Evolutionary conservation across 768 basidiomycete species (phyloP).

Genomic region (Russula compacta): DNA sequence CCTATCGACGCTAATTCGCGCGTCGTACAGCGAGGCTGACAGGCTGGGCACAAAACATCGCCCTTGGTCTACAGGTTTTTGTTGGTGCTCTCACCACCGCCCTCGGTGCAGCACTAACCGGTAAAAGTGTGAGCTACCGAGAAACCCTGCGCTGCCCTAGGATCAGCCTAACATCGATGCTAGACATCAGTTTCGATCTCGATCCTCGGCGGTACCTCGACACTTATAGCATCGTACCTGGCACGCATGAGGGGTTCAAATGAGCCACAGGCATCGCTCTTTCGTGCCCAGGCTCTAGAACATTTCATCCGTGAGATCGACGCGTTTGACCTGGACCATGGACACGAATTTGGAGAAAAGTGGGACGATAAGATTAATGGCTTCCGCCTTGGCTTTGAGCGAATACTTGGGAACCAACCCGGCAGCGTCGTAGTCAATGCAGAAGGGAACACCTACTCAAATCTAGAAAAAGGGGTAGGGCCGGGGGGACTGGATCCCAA

Average conservation of each 20-base stretch:
- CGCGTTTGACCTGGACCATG: constrained; percentile 51
- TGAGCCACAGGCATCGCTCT: constrained; percentile 57
- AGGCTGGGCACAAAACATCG: constrained; percentile 20
- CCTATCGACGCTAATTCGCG: not conserved
- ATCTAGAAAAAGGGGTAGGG: not conserved
- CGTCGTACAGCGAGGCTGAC: constrained; percentile 14
- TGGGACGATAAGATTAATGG: constrained; percentile 25
- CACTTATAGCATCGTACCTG: constrained; percentile 61
- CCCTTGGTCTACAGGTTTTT: constrained; percentile 25
- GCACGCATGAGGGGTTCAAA: constrained; percentile 60
- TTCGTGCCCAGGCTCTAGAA: constrained; percentile 51
- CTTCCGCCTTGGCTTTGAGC: constrained; percentile 38
- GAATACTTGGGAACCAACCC: constrained; percentile 34
- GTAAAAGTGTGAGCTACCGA: constrained; percentile 12
- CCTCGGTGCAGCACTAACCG: constrained; percentile 21
- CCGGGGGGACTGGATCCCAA: not conserved
- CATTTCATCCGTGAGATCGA: constrained; percentile 55
- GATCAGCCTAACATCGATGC: not conserved
- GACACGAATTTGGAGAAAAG: constrained; percentile 30
- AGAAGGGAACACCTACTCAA: not conserved
- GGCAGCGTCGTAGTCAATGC: constrained; percentile 12
- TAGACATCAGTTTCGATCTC: constrained; percentile 34
- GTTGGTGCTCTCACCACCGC: constrained; percentile 26
- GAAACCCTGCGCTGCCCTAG: not conserved
- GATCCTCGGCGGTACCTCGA: constrained; percentile 50